Percentiles rank a stretch among this genome's conserved stretches.
Evolutionary conservation across 208 protist genomes (phyloP).

Genomic region (Crithidia thermophila): DNA sequence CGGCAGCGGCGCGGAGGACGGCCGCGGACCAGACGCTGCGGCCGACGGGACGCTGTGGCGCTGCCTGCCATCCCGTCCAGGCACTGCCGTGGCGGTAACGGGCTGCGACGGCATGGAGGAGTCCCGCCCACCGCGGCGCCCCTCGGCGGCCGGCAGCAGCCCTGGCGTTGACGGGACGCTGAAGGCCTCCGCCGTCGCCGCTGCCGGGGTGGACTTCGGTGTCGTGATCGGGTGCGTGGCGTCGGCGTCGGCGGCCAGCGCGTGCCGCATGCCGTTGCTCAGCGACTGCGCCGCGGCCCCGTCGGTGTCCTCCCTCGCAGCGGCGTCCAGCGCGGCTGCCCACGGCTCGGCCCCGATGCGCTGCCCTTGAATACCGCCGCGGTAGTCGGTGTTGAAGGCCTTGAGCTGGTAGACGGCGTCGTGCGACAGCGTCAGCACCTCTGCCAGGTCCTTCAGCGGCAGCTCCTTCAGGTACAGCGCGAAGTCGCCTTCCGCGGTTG

Average conservation of each 20-base stretch:
- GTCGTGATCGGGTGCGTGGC: neutral
- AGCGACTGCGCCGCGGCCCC: slow-evolving; percentile 36
- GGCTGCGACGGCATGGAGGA: no score
- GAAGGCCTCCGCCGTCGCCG: slow-evolving; percentile 8
- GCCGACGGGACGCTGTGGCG: neutral
- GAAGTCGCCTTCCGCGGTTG: slow-evolving; percentile 17
- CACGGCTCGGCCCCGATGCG: slow-evolving; percentile 22
- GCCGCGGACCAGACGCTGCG: neutral
- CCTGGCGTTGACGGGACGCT: slow-evolving; percentile 25
- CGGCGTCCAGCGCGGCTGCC: slow-evolving; percentile 20
- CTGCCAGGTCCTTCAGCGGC: slow-evolving; percentile 36
- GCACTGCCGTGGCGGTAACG: neutral
- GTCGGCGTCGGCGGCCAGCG: slow-evolving; percentile 1
- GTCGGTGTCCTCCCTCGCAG: neutral
- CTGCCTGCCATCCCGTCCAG: neutral
- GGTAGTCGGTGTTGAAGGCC: slow-evolving; percentile 65
- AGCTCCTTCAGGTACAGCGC: slow-evolving; percentile 37
- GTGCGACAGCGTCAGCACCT: slow-evolving; percentile 46
- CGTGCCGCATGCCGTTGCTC: slow-evolving; percentile 47
- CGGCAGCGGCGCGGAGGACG: neutral
- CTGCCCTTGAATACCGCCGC: slow-evolving; percentile 35
- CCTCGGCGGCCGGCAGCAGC: slow-evolving; percentile 12
- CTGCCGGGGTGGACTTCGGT: neutral
- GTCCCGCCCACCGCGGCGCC: slow-evolving; percentile 1
- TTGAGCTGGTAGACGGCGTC: slow-evolving; percentile 52